Conservation (phyloP, 1,139 yeast species). For the Eremothecium gossypii region DNA sequence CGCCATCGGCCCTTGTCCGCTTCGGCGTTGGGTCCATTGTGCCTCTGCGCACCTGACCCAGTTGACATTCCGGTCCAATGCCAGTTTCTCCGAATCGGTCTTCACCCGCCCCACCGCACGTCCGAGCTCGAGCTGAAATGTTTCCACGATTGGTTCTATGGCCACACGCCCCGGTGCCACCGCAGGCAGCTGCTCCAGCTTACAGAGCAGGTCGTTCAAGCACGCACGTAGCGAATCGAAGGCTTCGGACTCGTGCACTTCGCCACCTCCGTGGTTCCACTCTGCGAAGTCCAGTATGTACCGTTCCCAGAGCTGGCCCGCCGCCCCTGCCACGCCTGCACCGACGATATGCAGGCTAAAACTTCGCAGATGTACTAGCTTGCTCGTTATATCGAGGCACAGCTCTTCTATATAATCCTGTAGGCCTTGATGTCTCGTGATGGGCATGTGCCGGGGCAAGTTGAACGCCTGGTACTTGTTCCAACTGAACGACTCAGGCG, state of each 20-base stretch:
- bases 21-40: background rate
- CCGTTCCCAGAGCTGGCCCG: slow-evolving; percentile 19
- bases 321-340: slow-evolving; percentile 8
- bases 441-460: slow-evolving; percentile 27
- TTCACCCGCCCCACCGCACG: slow-evolving; percentile 12
- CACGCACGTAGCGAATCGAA: slow-evolving; percentile 27
- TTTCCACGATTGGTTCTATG: slow-evolving; percentile 24
- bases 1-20: slow-evolving; percentile 10
- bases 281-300: slow-evolving; percentile 29
- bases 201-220: slow-evolving; percentile 21
- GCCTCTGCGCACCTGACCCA: slow-evolving; percentile 19
- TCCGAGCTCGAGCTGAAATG: slow-evolving; percentile 23
- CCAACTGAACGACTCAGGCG: slow-evolving; percentile 24
- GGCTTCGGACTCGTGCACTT: slow-evolving; percentile 18
- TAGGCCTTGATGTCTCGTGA: slow-evolving; percentile 25
- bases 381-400: slow-evolving; percentile 20
- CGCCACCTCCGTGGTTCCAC: slow-evolving; percentile 15
- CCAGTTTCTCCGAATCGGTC: slow-evolving; percentile 11
- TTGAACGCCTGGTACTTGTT: slow-evolving; percentile 29
- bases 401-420: slow-evolving; percentile 27
- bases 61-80: slow-evolving; percentile 23
- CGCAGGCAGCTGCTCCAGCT: slow-evolving; percentile 18
- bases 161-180: slow-evolving; percentile 22
- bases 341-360: slow-evolving; percentile 18
- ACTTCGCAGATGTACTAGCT: slow-evolving; percentile 19